Evolutionary conservation across 2,329 filamentous ascomycete genomes (phyloP), one percentile per base, ranked within the genome.

Genomic region (Xylariaceae sp.): DNA sequence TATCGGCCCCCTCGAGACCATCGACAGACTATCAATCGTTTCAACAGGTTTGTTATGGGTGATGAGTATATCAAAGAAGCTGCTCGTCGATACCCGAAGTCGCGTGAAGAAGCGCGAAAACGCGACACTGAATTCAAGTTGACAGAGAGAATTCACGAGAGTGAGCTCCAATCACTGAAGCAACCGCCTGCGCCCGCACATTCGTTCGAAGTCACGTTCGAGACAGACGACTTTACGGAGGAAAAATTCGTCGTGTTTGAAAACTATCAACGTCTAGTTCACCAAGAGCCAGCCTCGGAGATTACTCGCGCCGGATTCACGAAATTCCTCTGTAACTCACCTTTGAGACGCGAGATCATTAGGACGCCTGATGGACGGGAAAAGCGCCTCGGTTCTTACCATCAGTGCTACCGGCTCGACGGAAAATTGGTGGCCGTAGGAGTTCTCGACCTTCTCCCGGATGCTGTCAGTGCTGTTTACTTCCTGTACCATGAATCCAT

Each of bases 391-490:
- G 90, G 90, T 13, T 90, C 88, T 1, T 93, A 84, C 67, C 90
- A 94, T 67, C 89, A 93, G 70, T 92, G 88, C 74, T 93, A 92
- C 71, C 82, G 89, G 35, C 77, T 94, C 2, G 88, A 94, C 68
- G 89, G 88, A 18, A 80, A 84, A 53, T 78, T 94, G 11, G 84
- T 93, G 23, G 90, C 90, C 1, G 81, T 94, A 64, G 87, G 87
- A 0, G 87, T 94, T 1, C 76, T 94, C 4, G 90, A 94, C 69
- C 78, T 94, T 7, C 77, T 94, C 1, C 90, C 90, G 0, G 78
- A 90, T 59, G 87, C 84, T 65, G 88, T 94, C 53, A 92, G 89
- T 67, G 88, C 88, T 3, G 90, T 94, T 9, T 94, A 94, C 74
- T 90, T 94, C 70, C 75, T 94, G 61, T 94, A 94, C 69, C 83